Conservation (phyloP, 2,329 filamentous ascomycete genomes). For the Apiospora aurea region DNA sequence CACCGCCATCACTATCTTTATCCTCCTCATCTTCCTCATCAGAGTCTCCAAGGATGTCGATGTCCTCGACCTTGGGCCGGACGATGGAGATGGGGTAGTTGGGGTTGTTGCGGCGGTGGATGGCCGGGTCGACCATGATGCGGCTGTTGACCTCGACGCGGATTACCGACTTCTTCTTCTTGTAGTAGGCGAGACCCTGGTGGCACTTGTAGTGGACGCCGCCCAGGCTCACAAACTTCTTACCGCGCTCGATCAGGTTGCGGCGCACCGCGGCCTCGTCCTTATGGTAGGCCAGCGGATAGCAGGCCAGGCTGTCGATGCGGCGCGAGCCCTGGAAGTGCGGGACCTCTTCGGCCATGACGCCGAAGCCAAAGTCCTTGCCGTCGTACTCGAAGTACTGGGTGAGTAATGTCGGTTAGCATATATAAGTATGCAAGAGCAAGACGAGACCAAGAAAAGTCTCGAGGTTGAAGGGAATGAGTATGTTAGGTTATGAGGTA, state of each 20-base stretch:
- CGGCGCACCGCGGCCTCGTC: conserved; percentile 69
- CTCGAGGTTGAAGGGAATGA: background rate
- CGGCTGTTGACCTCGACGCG: conserved; percentile 88
- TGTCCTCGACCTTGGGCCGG: conserved; percentile 73
- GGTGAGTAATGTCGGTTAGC: background rate
- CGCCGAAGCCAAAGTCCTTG: conserved; percentile 81
- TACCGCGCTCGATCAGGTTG: conserved; percentile 79
- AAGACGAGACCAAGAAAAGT: conserved; percentile 14
- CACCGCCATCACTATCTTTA: conserved; percentile 39
- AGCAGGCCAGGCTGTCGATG: conserved; percentile 79
- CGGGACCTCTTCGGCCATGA: conserved; percentile 71
- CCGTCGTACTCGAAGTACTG: conserved; percentile 87
- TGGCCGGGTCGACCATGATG: conserved; percentile 85
- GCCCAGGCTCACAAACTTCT: conserved; percentile 81
- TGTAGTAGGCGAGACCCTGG: conserved; percentile 85
- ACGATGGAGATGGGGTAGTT: conserved; percentile 83
- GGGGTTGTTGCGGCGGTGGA: conserved; percentile 83
- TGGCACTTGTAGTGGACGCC: conserved; percentile 85
- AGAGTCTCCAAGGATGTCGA: conserved; percentile 61
- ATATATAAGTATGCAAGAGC: background rate
- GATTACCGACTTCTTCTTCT: conserved; percentile 76
- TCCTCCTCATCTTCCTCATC: conserved; percentile 51
- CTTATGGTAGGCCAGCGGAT: conserved; percentile 82
- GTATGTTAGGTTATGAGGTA: background rate
- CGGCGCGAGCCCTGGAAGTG: conserved; percentile 83